Conservation (phyloP, 176 grass and related monocot species). For the Ensete glaucum region DNA sequence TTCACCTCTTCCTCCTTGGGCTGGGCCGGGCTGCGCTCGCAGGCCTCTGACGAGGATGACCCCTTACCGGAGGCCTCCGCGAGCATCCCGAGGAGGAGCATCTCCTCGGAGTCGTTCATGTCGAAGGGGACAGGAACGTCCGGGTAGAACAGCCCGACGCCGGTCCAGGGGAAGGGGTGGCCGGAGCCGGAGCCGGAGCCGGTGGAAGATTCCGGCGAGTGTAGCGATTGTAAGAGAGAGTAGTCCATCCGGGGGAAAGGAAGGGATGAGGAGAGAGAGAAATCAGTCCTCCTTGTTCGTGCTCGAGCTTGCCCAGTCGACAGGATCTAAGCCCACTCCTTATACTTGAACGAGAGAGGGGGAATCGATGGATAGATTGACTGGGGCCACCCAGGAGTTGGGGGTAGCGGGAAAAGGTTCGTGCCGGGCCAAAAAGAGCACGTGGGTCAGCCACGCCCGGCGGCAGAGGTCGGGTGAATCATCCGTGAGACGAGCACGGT, state of each 20-base stretch:
- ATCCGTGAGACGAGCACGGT: too few species aligned
- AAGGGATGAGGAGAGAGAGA: background rate
- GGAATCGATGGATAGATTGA: background rate
- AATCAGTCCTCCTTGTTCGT: slow-evolving; percentile 1
- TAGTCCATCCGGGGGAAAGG: slow-evolving; percentile 11
- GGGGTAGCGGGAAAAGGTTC: background rate
- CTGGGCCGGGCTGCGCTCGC: background rate
- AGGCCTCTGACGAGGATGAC: background rate
- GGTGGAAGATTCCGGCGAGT: slow-evolving; percentile 33
- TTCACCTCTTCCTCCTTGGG: background rate
- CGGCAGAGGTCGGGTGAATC: background rate
- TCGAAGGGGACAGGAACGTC: slow-evolving; percentile 27
- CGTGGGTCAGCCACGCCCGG: slow-evolving; percentile 9
- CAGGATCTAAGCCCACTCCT: background rate
- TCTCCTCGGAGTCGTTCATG: slow-evolving; percentile 30
- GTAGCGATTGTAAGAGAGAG: slow-evolving; percentile 1
- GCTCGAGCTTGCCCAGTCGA: background rate
- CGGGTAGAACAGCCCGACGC: background rate
- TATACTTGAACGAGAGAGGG: background rate
- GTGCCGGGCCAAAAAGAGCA: background rate
- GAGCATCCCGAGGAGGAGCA: slow-evolving; percentile 34
- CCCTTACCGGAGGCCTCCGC: slow-evolving; percentile 9
- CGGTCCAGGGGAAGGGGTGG: slow-evolving; percentile 19
- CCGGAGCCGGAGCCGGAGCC: slow-evolving; percentile 27
- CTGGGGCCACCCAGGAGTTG: too few species aligned